phyloP scores from a whole-genome alignment of 2,329 filamentous ascomycete genomes.

The Colletotrichum liaoningense region DNA sequence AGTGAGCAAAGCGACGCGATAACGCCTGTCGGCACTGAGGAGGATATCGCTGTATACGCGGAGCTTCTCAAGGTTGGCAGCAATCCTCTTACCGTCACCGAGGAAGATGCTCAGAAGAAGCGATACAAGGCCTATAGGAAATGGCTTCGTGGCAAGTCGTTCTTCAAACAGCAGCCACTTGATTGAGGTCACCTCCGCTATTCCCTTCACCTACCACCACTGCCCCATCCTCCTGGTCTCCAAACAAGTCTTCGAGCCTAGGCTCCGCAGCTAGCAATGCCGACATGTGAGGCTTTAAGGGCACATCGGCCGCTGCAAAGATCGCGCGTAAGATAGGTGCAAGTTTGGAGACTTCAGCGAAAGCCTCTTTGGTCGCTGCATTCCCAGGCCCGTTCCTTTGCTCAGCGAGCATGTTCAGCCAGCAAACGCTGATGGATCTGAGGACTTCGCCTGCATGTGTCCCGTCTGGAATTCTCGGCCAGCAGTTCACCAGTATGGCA shows the following conservation, averaged over 20 bases:
- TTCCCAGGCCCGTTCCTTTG: constrained; percentile 40
- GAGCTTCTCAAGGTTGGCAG: constrained; percentile 83
- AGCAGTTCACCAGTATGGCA: constrained; percentile 70
- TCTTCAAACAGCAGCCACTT: constrained; percentile 90
- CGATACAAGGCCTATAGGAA: constrained; percentile 96
- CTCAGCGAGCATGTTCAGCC: constrained; percentile 65
- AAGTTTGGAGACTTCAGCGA: constrained; percentile 46
- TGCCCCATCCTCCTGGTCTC: background rate
- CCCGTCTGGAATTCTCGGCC: constrained; percentile 71
- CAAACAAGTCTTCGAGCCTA: constrained; percentile 40
- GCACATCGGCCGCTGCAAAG: constrained; percentile 23
- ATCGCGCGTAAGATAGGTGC: constrained; percentile 48
- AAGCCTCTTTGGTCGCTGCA: constrained; percentile 41
- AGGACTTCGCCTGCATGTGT: constrained; percentile 73
- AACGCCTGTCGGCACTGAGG: constrained; percentile 61
- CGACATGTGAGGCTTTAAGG: constrained; percentile 44
- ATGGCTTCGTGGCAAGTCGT: constrained; percentile 93
- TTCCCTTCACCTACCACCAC: background rate
- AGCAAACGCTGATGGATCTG: constrained; percentile 70
- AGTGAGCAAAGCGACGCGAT: constrained; percentile 71
- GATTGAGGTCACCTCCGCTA: constrained; percentile 52
- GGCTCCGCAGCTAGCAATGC: constrained; percentile 47
- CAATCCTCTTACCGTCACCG: constrained; percentile 87
- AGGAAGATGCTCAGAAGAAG: constrained; percentile 91
- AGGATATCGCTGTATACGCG: constrained; percentile 78